Evolutionary conservation across 2,329 filamentous ascomycete genomes (phyloP), one percentile per base, ranked within the genome.

Genomic region (Diaporthe citrichinensis): DNA sequence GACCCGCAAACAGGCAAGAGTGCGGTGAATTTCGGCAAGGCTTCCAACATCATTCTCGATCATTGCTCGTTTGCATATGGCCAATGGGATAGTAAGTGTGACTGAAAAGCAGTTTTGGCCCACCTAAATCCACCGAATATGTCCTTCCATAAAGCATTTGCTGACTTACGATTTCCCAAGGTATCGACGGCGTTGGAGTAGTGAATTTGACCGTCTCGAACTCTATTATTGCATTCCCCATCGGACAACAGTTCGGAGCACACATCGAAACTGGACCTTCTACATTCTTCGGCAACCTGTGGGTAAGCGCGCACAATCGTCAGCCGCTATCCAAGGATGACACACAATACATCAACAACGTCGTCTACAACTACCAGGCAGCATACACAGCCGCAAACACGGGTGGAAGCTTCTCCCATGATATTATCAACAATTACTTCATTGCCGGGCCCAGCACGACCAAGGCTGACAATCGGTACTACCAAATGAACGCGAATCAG

Each of bases 341-440:
- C 0, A 87, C 86, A 46, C 85, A 87, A 57, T 81, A 80, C 76
- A 85, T 84, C 55, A 87, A 87, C 77, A 87, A 87, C 39, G 83
- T 87, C 2, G 78, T 87, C 1, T 87, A 87, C 79, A 87, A 87
- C 75, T 87, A 85, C 80, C 85, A 85, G 8, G 78, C 80, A 46
- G 85, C 82, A 10, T 83, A 85, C 41, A 85, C 81, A 0, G 74
- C 77, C 9, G 78, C 61, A 2, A 76, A 79, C 68, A 78, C 78
- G 2, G 75, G 78, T 25, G 78, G 77, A 2, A 55, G 41, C 14
- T 79, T 79, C 39, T 74, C 73, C 2, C 78, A 79, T 44, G 85
- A 87, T 53, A 84, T 87, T 51, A 81, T 87, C 34, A 83, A 84
- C 39, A 87, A 87, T 76, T 86, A 87, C 79, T 87, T 87, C 80